Conservation (phyloP, 768 basidiomycete species). For the Suillus tomentosus region DNA sequence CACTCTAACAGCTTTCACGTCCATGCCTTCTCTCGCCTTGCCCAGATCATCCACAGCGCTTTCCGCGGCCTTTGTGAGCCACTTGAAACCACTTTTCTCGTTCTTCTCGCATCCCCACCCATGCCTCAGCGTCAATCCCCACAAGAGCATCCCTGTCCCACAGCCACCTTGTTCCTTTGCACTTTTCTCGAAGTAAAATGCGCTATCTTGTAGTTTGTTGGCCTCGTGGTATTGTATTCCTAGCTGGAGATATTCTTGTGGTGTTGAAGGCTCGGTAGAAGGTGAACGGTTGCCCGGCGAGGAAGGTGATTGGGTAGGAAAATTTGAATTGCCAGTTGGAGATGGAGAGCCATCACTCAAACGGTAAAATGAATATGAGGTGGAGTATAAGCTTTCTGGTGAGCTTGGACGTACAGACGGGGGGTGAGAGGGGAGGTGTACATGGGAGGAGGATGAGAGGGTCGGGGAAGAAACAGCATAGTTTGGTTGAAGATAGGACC, state of each 20-base stretch:
- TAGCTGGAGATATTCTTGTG: constrained; percentile 71
- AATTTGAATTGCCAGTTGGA: constrained; percentile 35
- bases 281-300: constrained; percentile 21
- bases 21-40: constrained; percentile 53
- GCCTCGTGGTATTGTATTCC: constrained; percentile 81
- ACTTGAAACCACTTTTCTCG: constrained; percentile 77
- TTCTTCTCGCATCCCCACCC: constrained; percentile 88
- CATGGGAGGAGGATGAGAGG: constrained; percentile 11
- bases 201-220: constrained; percentile 68
- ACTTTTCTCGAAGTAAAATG: constrained; percentile 72
- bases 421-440: constrained; percentile 33
- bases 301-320: constrained; percentile 16
- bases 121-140: constrained; percentile 81
- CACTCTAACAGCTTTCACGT: constrained; percentile 58
- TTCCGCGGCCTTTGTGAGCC: constrained; percentile 83
- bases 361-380: constrained; percentile 64
- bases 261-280: constrained; percentile 36
- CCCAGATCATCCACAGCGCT: constrained; percentile 77
- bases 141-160: constrained; percentile 91
- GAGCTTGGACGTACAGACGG: constrained; percentile 41
- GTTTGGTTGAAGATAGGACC: constrained; percentile 20
- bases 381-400: constrained; percentile 53
- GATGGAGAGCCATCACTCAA: constrained; percentile 49
- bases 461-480: constrained; percentile 20
- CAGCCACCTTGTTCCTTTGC: constrained; percentile 78